Percentiles rank a stretch among this genome's conserved stretches.
Conservation (phyloP, 1,284 basidiomycete species). For the Ustilago bromivora region DNA sequence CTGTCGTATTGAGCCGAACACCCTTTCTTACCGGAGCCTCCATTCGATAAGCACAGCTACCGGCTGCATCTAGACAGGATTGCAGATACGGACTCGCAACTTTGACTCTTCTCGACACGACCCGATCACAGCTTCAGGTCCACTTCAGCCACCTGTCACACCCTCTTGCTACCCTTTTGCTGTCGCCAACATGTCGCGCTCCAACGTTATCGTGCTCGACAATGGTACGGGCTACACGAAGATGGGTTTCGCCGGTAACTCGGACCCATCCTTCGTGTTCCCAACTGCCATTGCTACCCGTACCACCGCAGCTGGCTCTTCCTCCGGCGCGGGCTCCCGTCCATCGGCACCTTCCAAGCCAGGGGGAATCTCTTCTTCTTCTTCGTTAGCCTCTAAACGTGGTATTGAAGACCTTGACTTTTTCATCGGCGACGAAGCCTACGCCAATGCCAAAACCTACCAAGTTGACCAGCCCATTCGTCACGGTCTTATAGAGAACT, state of each 20-base stretch:
- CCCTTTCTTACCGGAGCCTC: background rate
- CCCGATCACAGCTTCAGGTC: background rate
- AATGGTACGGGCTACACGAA: constrained; percentile 98
- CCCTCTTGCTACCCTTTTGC: background rate
- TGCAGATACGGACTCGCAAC: background rate
- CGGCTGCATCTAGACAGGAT: background rate
- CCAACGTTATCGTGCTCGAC: constrained; percentile 74
- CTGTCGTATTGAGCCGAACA: background rate
- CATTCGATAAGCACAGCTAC: background rate
- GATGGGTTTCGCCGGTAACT: constrained; percentile 98
- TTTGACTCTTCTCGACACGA: background rate
- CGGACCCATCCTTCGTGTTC: constrained; percentile 87
- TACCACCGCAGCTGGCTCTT: constrained; percentile 47
- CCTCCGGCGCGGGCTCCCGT: constrained; percentile 71
- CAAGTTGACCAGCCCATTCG: constrained; percentile 95
- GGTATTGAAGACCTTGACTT: constrained; percentile 99
- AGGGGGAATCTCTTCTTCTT: constrained; percentile 60
- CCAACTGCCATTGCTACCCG: constrained; percentile 69
- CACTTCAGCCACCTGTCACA: background rate
- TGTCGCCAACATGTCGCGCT: constrained; percentile 59
- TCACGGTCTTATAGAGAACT: constrained; percentile 99
- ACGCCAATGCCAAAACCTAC: constrained; percentile 91
- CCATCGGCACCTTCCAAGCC: constrained; percentile 86
- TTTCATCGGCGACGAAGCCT: constrained; percentile 97
- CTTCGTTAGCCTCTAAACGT: constrained; percentile 83